These are phyloP conservation scores for Neurospora tetrasperma DNA, from an alignment of 495 filamentous ascomycete genomes.

Conservation along the genomic window DNA sequence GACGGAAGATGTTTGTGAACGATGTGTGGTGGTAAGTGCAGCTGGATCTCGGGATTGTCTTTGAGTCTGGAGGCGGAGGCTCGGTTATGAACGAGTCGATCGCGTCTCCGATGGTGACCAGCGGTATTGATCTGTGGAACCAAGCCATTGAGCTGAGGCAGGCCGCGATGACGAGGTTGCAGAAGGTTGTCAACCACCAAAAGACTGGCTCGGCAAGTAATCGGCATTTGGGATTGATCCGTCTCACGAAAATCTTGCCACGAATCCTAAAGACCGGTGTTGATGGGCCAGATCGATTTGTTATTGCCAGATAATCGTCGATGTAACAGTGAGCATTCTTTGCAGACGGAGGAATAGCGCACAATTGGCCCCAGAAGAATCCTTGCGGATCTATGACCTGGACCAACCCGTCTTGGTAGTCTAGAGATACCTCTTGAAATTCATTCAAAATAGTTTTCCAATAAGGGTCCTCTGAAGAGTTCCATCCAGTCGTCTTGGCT, in stretches of 20 bases:
- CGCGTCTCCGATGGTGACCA: constrained; percentile 21
- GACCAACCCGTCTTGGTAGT: too few relatives aligned
- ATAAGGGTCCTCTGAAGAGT: not conserved
- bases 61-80: constrained; percentile 1
- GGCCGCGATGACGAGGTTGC: not conserved
- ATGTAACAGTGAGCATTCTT: too few relatives aligned
- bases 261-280: not conserved
- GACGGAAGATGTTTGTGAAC: not conserved
- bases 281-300: not conserved
- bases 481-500: too few relatives aligned
- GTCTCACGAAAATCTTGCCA: not conserved
- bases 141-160: not conserved
- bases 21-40: not conserved
- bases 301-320: not conserved
- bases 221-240: not conserved
- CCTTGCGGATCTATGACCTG: too few relatives aligned
- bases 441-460: too few relatives aligned
- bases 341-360: too few relatives aligned
- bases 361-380: not conserved
- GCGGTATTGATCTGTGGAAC: not conserved
- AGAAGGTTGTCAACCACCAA: constrained; percentile 1
- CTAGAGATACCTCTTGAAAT: too few relatives aligned
- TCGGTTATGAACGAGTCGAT: constrained; percentile 23
- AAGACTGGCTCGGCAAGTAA: not conserved
- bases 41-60: not conserved